Percentiles rank a stretch among this genome's conserved stretches.
These are phyloP conservation scores for Rhodotorula taiwanensis DNA, from an alignment of 768 basidiomycete genomes.

Conservation along the genomic window DNA sequence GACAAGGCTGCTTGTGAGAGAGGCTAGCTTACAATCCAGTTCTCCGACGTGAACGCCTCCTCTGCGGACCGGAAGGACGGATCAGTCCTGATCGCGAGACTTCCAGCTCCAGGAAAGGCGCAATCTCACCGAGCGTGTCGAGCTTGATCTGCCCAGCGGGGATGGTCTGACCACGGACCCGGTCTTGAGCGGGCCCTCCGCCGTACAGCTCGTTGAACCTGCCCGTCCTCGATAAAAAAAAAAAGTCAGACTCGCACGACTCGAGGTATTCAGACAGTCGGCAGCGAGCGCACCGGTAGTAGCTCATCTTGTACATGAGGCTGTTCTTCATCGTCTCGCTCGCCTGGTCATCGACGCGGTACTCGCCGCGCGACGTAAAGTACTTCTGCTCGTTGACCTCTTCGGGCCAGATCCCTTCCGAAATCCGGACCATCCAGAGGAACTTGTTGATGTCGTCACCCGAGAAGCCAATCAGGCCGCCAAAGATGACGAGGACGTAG, in stretches of 20 bases:
- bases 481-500: conserved; percentile 95
- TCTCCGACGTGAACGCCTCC: conserved; percentile 97
- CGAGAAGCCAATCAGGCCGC: conserved; percentile 90
- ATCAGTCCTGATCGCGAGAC: conserved; percentile 2
- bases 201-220: conserved; percentile 87
- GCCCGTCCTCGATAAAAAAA: neutral
- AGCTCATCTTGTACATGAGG: conserved; percentile 99
- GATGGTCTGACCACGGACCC: conserved; percentile 79
- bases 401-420: conserved; percentile 55
- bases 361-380: conserved; percentile 88
- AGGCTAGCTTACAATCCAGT: conserved; percentile 76
- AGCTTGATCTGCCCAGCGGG: conserved; percentile 71
- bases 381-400: conserved; percentile 93
- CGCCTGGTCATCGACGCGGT: conserved; percentile 80
- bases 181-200: conserved; percentile 63
- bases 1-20: no score
- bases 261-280: conserved; percentile 28
- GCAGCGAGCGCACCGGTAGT: conserved; percentile 62
- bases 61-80: conserved; percentile 50
- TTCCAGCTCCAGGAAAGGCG: neutral
- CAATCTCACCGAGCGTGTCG: conserved; percentile 70
- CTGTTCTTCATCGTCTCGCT: conserved; percentile 84
- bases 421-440: conserved; percentile 54
- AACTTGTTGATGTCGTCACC: conserved; percentile 99
- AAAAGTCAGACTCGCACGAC: neutral